A percentile compares a stretch with the other conserved stretches of the same genome.
These are phyloP conservation scores for Paspalum notatum DNA, from an alignment of 176 grass and related monocot genomes.

Conservation along the genomic window DNA sequence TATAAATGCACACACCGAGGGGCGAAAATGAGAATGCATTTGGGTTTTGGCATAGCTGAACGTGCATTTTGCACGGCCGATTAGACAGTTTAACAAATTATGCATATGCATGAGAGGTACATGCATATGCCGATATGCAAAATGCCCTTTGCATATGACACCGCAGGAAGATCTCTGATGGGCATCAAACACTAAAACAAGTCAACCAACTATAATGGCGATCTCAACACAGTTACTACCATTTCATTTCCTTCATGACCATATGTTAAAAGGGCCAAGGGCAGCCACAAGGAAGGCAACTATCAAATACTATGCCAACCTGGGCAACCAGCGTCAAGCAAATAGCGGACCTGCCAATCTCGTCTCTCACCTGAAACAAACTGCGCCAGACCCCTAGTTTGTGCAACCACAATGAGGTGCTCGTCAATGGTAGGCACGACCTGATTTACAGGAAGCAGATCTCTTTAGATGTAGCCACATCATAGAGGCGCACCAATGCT, in stretches of 20 bases:
- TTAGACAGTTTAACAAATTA: no score
- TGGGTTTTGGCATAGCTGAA: no score
- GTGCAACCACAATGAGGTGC: constrained; percentile 33
- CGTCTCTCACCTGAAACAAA: background rate
- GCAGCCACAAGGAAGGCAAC: constrained; percentile 48
- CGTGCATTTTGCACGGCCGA: no score
- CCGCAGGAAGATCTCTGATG: constrained; percentile 3
- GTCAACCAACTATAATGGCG: constrained; percentile 11
- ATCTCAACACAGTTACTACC: constrained; percentile 13
- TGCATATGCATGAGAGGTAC: no score
- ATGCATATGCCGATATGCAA: no score
- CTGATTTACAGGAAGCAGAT: constrained; percentile 65
- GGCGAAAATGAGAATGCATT: no score
- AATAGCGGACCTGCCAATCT: background rate
- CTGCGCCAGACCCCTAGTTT: constrained; percentile 8
- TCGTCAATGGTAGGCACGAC: constrained; percentile 26
- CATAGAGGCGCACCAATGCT: constrained; percentile 19
- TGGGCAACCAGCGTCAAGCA: constrained; percentile 41
- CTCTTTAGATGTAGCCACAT: constrained; percentile 42
- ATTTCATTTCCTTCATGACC: constrained; percentile 18
- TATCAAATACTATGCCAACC: constrained; percentile 48
- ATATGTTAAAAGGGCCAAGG: background rate
- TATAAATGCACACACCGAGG: no score
- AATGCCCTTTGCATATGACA: background rate
- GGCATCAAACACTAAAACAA: background rate